phyloP scores from a whole-genome alignment of 495 filamentous ascomycete species.

The Aspergillus sparsus region DNA sequence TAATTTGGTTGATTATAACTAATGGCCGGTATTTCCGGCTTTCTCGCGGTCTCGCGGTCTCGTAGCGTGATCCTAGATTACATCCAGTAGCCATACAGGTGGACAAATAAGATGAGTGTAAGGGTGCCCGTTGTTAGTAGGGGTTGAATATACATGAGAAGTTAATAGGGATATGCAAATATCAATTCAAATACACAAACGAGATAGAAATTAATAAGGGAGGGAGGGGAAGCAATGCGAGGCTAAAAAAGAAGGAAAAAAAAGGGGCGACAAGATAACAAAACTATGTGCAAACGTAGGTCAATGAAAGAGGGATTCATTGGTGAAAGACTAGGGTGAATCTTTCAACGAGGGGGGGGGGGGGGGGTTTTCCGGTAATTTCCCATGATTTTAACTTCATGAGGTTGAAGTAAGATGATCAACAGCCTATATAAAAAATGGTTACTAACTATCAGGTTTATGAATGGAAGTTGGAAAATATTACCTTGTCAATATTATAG shows the following conservation, averaged over 20 bases:
- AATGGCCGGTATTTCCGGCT: conserved; percentile 9
- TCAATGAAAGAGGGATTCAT: background rate
- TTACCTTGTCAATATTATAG: conserved; percentile 92
- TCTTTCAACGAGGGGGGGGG: too few relatives aligned
- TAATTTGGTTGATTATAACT: conserved; percentile 18
- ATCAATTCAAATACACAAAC: conserved; percentile 15
- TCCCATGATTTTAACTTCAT: background rate
- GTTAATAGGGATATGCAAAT: conserved; percentile 27
- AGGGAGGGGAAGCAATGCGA: conserved; percentile 2
- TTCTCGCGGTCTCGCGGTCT: conserved; percentile 18
- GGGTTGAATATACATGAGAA: conserved; percentile 26
- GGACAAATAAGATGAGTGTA: background rate
- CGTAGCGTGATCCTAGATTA: conserved; percentile 21
- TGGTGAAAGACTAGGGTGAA: background rate
- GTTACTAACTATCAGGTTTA: conserved; percentile 6
- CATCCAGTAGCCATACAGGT: conserved; percentile 20
- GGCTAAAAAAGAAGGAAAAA: conserved; percentile 10
- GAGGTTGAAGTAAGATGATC: conserved; percentile 24
- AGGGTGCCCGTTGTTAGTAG: background rate
- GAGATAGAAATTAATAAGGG: background rate
- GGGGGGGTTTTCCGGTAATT: background rate
- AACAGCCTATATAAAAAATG: conserved; percentile 16
- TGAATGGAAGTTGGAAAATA: conserved; percentile 29
- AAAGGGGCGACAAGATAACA: conserved; percentile 9
- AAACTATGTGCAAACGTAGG: conserved; percentile 24